Evolutionary conservation across 129 eudicot genomes (phyloP), one percentile per base, ranked within the genome.

Genomic region (Centaurea solstitialis): DNA sequence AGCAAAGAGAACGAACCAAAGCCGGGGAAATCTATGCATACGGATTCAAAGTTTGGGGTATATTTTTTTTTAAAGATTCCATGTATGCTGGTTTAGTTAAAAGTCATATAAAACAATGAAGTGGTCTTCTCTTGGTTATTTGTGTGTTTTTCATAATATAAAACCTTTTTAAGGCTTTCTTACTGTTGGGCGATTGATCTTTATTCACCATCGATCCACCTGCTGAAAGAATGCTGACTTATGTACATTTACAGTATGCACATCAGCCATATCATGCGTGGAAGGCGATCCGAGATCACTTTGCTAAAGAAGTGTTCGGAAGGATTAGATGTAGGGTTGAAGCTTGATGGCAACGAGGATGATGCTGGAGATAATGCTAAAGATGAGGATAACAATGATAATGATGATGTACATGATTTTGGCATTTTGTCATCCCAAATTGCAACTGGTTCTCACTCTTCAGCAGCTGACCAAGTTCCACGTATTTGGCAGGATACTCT

Each of bases 1-100:
- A 85, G 94, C 96, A 18, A 87, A 81, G 83, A 69, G 67, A 59
- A 74, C 86, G 67, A 84, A 83, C 11, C 24, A 59, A 68, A 80
- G 79, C 82, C 75, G 82, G 64, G 92, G 72, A 80, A 85, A 84
- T 64, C 92, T 94, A 81, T 69, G 86, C 76, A 74, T 94, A 76
- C 91, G 98, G 43, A 85, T 94, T 69, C 98, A 86, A 79, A 87
- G 92, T 81, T 81, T 94, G 78, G 91, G 97, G 98, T 94, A 87
- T 47, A 88, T 73, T 2, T 75, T 70, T 35, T 68, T 26, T n/a
- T n/a, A n/a, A 68, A 41, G 11, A 3, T 41, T 9, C 3, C 20
- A 41, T 67, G 66, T 3, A 17, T 57, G 65, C 65, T 57, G 70
- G 30, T 57, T 30, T 59, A 53, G 70, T 57, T 75, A 53, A 57